Base-by-base conservation (phyloP, 108 stramenopile genomes). In the Cyclotella cryptica region DNA sequence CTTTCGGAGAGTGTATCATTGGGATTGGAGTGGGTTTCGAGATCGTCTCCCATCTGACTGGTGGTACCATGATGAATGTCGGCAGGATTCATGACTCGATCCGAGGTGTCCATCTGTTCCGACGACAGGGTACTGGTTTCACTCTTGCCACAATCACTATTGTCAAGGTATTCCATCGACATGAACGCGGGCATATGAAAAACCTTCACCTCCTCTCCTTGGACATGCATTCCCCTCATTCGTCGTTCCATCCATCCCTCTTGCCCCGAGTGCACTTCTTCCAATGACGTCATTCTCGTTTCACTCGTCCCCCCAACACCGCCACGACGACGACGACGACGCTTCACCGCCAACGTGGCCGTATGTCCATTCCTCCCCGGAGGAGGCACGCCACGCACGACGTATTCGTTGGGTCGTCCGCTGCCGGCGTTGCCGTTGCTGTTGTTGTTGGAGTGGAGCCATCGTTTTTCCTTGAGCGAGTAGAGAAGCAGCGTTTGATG, bases 291-390 rank as follows among this genome's bases (percentile, higher is more conserved):
- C 43, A 41, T n/a, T 58, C 8, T 52, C 63, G 67, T 27, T 65
- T 52, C 22, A 58, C 10, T 22, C 52, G 15, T 39, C 22, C 17
- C 41, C n/a, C 29, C 51, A 46, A 19, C 47, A 19, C 21, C 69
- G 58, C 45, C 27, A 51, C 18, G 84, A 80, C 28, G 15, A 6
- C 58, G 22, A 10, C 58, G 9, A 8, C 58, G 27, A 3, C 60
- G 30, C 60, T 30, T 61, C 1, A 61, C 11, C 15, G 93, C 96
- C 18, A 96, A 74, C 5, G 97, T 98, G 13, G 97, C 97, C 0
- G 95, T 94, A 77, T 98, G 97, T 6, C 97, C 97, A 75, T 98
- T 98, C 43, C 97, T 86, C 1, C 95, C 95, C 0, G 94, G 93
- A 5, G 97, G 97, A 18, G 90, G 86, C 30, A 66, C 81, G 13